These are phyloP conservation scores for Penicillium macrosclerotiorum DNA, from an alignment of 495 filamentous ascomycete species.

Conservation along the genomic window DNA sequence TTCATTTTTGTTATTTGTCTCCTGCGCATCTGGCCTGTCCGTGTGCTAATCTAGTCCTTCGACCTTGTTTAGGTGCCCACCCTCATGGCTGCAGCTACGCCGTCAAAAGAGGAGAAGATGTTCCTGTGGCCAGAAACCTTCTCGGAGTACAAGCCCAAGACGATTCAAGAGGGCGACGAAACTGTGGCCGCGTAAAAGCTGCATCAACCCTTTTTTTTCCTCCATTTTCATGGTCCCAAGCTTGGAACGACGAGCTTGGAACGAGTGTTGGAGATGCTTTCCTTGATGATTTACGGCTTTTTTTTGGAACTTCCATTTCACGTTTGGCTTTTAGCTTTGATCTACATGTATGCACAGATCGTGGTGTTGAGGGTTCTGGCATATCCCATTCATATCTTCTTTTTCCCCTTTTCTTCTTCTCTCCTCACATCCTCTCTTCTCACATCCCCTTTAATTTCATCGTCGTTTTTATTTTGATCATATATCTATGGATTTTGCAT, in stretches of 20 bases:
- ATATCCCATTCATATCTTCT: too few relatives aligned
- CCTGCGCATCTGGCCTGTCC: too few relatives aligned
- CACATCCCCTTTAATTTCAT: too few relatives aligned
- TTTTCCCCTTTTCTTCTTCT: too few relatives aligned
- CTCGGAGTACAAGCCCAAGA: slow-evolving; percentile 41
- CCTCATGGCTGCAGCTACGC: slow-evolving; percentile 53
- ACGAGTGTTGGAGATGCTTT: slow-evolving; percentile 1
- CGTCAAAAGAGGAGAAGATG: slow-evolving; percentile 61
- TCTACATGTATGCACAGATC: too few relatives aligned
- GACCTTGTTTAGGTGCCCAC: slow-evolving; percentile 51
- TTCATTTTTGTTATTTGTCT: neutral
- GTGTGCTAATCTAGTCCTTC: slow-evolving; percentile 5
- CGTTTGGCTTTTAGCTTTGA: too few relatives aligned
- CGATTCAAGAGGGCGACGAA: slow-evolving; percentile 18
- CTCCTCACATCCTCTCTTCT: too few relatives aligned
- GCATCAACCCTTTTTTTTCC: neutral
- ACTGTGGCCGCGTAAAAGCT: slow-evolving; percentile 1
- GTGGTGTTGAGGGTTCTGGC: too few relatives aligned
- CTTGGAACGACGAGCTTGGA: neutral
- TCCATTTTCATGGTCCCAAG: neutral
- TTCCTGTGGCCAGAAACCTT: slow-evolving; percentile 65
- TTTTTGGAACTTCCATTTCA: too few relatives aligned
- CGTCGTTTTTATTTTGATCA: slow-evolving; percentile 1
- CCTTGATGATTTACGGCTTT: neutral
- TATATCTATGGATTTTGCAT: too few relatives aligned